These are phyloP conservation scores for Periconia sp. DNA, from an alignment of 2,329 filamentous ascomycete genomes.

Conservation along the genomic window DNA sequence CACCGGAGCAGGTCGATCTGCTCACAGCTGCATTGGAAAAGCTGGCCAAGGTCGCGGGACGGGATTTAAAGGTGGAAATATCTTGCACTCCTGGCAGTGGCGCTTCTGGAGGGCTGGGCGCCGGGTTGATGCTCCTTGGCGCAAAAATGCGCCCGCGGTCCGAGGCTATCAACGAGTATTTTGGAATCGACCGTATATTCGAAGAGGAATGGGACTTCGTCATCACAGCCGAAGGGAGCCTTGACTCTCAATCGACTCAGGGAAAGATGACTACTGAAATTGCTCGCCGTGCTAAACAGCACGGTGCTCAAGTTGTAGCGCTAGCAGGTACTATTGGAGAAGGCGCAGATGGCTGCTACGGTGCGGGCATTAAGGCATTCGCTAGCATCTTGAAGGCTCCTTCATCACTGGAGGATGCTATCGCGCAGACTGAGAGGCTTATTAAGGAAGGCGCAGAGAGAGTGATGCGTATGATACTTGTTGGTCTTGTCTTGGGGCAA, in stretches of 20 bases:
- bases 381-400: conserved; percentile 45
- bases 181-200: conserved; percentile 55
- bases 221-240: conserved; percentile 60
- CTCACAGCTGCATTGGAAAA: no score
- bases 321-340: conserved; percentile 38
- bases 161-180: conserved; percentile 59
- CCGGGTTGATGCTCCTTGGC: conserved; percentile 58
- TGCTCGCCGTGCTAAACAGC: conserved; percentile 54
- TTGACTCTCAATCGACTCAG: conserved; percentile 58
- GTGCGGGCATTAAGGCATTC: conserved; percentile 42
- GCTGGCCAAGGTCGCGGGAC: conserved; percentile 45
- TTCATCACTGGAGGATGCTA: no score
- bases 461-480: no score
- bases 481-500: no score
- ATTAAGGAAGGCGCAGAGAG: no score
- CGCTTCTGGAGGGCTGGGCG: conserved; percentile 60
- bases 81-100: conserved; percentile 54
- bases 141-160: conserved; percentile 55
- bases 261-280: conserved; percentile 63
- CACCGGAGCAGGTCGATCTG: no score
- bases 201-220: conserved; percentile 56
- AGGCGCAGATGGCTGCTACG: conserved; percentile 34
- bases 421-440: no score
- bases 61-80: conserved; percentile 45
- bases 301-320: conserved; percentile 55